Evolutionary conservation across 176 grass and related monocot genomes (phyloP), one percentile per base, ranked within the genome.

Genomic region (Triticum monococcum): DNA sequence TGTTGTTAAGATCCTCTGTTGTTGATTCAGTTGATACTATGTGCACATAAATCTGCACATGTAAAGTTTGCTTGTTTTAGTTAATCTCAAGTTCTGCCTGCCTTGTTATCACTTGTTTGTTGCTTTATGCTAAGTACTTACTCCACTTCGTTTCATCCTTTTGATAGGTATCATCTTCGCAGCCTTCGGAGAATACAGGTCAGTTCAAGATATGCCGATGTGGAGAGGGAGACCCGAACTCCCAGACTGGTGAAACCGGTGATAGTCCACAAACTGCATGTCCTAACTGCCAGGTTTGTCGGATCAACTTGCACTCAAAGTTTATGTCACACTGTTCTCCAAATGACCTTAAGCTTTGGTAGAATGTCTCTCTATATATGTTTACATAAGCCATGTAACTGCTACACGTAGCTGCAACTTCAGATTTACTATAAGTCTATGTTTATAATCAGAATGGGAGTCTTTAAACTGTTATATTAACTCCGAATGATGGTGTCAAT

Each of bases 201-300:
- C 93, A 95, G 88, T 89, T 75, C 86, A 95, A 92, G 88, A 69
- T 71, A 57, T 95, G 93, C 78, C 90, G 67, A 43, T 93, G 92
- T 86, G 96, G 90, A 46, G 91, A 95, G 78, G 96, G 91, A 82
- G 96, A 98, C 62, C 80, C 89, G 73, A 91, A 86, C 80, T 78
- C 90, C 65, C 85, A 91, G 92, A 92, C 30, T 72, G 78, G 83
- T 75, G 95, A 97, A 56, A 79, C 65, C 80, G 87, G 92, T 79
- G 93, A 95, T 69, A 92, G 66, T 43, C 86, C 87, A 82, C 68
- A 86, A 50, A 36, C 77, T 43, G 77, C 74, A 30, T 95, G 91
- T 85, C 90, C 93, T 68, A 93, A 89, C 79, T 95, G 91, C 40
- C 89, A 98, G 89, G 96, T 98, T 43, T 79, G 83, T 88, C 26